Evolutionary conservation across 1,284 basidiomycete species (phyloP), one percentile per base, ranked within the genome.

Genomic region (Schizopora paradoxa): DNA sequence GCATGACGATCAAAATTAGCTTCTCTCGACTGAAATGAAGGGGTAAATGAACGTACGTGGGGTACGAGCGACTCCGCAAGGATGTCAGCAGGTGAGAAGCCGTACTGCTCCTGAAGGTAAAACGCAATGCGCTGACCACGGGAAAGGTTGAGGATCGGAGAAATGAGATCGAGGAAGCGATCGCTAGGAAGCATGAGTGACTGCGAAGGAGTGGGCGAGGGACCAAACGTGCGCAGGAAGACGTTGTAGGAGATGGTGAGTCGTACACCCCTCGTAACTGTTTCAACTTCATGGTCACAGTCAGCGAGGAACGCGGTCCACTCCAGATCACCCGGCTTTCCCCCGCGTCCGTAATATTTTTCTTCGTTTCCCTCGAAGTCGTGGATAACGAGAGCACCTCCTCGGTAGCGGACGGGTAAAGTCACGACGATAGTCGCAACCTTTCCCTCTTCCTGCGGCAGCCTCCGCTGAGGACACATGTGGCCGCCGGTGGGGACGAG

Each of bases 231-330:
- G 63, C 74, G 77, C 49, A 86, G 64, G 54, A 79, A 81, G 14
- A 89, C 73, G 2, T 73, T 81, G 58, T 86, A 89, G 27, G 82
- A 76, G 43, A 88, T 70, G 25, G 76, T 75, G 52, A 87, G 65
- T 38, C 80, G 68, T 54, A 79, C 83, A 7, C 86, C 86, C 53
- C 78, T 76, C 55, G 77, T 73, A 43, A 89, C 76, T 3, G 73
- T 67, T 58, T 86, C 82, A 48, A 86, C 72, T 58, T 85, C 82
- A 54, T 81, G 78, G 27, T 85, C 78, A 61, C 82, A 85, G 51
- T 87, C 83, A 3, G 77, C 69, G 45, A 79, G 68, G 66, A 83
- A 82, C 16, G 82, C 85, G 0, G 77, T 73, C 85, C 86, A 88
- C 50, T 88, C 83, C 51, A 87, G 66, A 53, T 83, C 77, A 6